A percentile compares a stretch with the other conserved stretches of the same genome.
These are phyloP conservation scores for Orbilia blumenaviensis DNA, from an alignment of 2,329 filamentous ascomycete genomes.

Conservation along the genomic window DNA sequence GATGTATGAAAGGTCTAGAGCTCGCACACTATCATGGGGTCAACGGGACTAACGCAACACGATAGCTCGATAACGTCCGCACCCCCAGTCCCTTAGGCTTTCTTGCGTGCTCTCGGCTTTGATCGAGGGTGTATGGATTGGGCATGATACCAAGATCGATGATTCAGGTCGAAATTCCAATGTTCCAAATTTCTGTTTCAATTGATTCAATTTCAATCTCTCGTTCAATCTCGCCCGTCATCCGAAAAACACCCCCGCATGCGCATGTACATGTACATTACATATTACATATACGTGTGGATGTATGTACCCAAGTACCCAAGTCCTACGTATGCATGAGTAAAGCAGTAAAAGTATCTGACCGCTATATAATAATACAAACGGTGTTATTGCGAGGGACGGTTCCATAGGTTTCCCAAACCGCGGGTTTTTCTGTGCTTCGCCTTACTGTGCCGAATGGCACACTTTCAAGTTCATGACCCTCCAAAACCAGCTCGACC, in stretches of 20 bases:
- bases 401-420: background rate
- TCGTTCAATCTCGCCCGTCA: background rate
- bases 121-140: slow-evolving; percentile 5
- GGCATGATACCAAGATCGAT: slow-evolving; percentile 22
- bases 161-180: background rate
- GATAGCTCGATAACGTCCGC: slow-evolving; percentile 45
- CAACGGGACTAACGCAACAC: slow-evolving; percentile 53
- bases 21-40: slow-evolving; percentile 46
- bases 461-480: slow-evolving; percentile 26
- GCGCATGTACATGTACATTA: background rate
- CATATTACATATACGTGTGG: background rate
- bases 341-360: slow-evolving; percentile 18
- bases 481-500: slow-evolving; percentile 18
- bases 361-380: slow-evolving; percentile 20
- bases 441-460: slow-evolving; percentile 17
- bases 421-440: slow-evolving; percentile 24
- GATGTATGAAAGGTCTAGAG: slow-evolving; percentile 48
- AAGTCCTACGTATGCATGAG: background rate
- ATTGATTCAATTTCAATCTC: background rate
- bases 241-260: background rate
- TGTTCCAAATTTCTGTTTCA: slow-evolving; percentile 15
- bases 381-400: slow-evolving; percentile 14
- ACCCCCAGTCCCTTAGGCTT: slow-evolving; percentile 19
- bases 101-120: slow-evolving; percentile 24
- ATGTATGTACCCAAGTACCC: background rate